Conservation (phyloP, 805 yeast genomes). For the Candida patagonica region DNA sequence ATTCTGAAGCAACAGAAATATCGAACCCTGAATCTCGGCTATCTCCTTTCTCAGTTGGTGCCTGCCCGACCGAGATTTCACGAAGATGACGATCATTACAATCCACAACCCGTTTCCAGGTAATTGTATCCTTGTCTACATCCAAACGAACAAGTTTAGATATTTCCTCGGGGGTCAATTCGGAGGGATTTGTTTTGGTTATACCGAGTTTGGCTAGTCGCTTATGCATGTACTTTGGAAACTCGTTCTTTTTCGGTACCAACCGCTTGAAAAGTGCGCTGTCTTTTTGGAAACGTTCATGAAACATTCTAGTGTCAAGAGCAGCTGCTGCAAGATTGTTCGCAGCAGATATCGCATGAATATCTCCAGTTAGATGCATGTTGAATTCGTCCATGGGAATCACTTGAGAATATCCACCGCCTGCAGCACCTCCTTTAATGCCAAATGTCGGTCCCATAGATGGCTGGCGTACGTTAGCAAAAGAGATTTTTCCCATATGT, state of each 20-base stretch:
- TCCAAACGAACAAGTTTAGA: conserved; percentile 69
- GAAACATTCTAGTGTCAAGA: conserved; percentile 93
- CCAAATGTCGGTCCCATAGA: conserved; percentile 99
- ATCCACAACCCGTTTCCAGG: conserved; percentile 91
- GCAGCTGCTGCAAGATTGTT: conserved; percentile 94
- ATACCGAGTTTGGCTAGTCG: conserved; percentile 75
- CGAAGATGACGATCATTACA: conserved; percentile 88
- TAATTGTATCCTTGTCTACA: conserved; percentile 81
- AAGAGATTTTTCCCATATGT: conserved; percentile 66
- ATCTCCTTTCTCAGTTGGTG: conserved; percentile 85
- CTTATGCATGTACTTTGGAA: conserved; percentile 69
- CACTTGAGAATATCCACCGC: conserved; percentile 97
- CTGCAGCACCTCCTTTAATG: conserved; percentile 99
- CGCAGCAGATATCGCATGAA: conserved; percentile 92
- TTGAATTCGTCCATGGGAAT: conserved; percentile 99
- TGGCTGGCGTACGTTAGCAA: conserved; percentile 96
- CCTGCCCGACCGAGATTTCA: conserved; percentile 82
- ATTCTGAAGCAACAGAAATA: conserved; percentile 91
- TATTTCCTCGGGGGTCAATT: conserved; percentile 67
- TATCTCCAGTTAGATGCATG: conserved; percentile 95
- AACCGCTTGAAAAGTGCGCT: conserved; percentile 71
- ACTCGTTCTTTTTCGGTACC: conserved; percentile 71
- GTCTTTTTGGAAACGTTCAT: conserved; percentile 79
- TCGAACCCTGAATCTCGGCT: conserved; percentile 87
- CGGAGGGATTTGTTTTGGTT: conserved; percentile 64